These are phyloP conservation scores for Hyaloperonospora arabidopsidis DNA, from an alignment of 352 stramenopile genomes.

Conservation along the genomic window DNA sequence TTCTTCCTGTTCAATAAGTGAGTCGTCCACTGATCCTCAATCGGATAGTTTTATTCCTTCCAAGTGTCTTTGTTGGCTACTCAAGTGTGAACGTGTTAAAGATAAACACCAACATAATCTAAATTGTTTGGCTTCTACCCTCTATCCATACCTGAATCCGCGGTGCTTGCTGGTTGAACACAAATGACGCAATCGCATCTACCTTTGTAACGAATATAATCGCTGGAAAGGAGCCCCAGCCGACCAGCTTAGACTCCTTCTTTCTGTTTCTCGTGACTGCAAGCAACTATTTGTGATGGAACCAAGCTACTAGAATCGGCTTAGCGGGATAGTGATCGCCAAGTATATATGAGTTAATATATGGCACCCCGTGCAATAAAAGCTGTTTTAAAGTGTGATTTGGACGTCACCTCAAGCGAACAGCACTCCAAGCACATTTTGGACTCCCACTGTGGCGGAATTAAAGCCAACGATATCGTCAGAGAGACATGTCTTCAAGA, in stretches of 20 bases:
- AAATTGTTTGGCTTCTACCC: neutral
- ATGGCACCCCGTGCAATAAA: no score
- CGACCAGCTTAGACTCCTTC: neutral
- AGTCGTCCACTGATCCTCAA: neutral
- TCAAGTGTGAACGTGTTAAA: neutral
- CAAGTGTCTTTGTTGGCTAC: slow-evolving; percentile 3
- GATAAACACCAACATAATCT: neutral
- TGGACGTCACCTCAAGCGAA: neutral
- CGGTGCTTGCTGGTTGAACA: slow-evolving; percentile 4
- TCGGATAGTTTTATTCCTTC: neutral
- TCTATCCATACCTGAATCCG: neutral
- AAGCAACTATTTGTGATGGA: no score
- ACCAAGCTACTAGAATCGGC: no score
- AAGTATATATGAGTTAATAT: no score
- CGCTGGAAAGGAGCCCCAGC: neutral
- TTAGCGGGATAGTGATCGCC: no score
- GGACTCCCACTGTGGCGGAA: neutral
- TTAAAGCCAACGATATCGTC: neutral
- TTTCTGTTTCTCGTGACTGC: no score
- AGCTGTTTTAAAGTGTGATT: neutral
- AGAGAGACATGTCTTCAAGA: neutral
- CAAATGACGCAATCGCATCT: slow-evolving; percentile 33
- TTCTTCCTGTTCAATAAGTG: neutral
- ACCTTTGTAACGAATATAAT: slow-evolving; percentile 12
- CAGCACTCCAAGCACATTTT: neutral